Evolutionary conservation across 2,329 filamentous ascomycete genomes (phyloP).

Genomic region (Trichoderma endophyticum): DNA sequence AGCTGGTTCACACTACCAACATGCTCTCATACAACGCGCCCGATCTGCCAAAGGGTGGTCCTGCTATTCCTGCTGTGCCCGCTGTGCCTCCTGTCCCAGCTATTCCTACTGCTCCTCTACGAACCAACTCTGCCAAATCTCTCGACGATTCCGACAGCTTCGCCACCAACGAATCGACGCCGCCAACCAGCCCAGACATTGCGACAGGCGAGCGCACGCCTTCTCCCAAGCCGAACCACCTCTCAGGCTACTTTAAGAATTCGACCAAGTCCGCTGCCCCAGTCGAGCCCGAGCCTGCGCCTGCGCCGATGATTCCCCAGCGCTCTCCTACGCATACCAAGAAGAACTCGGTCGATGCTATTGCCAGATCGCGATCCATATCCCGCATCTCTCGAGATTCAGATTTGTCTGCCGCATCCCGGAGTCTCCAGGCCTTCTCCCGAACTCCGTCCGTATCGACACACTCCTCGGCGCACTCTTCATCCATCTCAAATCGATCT

Average conservation of each 20-base stretch:
- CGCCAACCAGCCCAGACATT: slow-evolving; percentile 67
- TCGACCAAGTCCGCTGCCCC: slow-evolving; percentile 43
- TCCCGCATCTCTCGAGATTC: slow-evolving; percentile 57
- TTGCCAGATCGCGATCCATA: slow-evolving; percentile 64
- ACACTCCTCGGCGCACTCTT: slow-evolving; percentile 44
- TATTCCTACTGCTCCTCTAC: slow-evolving; percentile 29
- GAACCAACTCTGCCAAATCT: slow-evolving; percentile 54
- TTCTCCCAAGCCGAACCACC: slow-evolving; percentile 61
- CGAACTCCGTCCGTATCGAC: slow-evolving; percentile 57
- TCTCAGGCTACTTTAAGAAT: slow-evolving; percentile 64
- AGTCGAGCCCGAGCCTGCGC: slow-evolving; percentile 39
- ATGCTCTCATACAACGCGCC: slow-evolving; percentile 94
- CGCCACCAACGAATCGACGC: slow-evolving; percentile 53
- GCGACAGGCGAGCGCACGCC: slow-evolving; percentile 53
- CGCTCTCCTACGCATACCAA: slow-evolving; percentile 87
- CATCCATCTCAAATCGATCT: slow-evolving; percentile 37
- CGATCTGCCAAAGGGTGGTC: slow-evolving; percentile 57
- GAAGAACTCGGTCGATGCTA: slow-evolving; percentile 69
- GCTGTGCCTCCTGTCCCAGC: background rate
- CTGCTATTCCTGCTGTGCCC: background rate
- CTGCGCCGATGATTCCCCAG: slow-evolving; percentile 59
- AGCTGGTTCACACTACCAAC: slow-evolving; percentile 91
- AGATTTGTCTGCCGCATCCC: slow-evolving; percentile 51
- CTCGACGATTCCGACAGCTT: slow-evolving; percentile 70
- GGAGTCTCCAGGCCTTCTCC: slow-evolving; percentile 55